Conservation (phyloP, 169 alveolate species). For the Toxoplasma gondii region DNA sequence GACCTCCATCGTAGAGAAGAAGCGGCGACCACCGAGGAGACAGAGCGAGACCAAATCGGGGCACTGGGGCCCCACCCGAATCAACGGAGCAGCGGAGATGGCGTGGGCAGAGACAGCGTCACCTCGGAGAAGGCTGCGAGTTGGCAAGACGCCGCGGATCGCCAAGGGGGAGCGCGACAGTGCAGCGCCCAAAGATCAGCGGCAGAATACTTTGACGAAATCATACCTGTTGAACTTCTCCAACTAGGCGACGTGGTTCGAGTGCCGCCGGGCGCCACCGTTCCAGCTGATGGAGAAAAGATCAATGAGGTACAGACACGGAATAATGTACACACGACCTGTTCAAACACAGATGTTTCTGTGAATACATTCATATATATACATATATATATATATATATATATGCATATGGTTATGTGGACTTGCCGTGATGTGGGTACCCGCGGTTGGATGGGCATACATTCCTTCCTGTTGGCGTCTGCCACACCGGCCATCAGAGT, state of each 20-base stretch:
- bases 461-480: not conserved
- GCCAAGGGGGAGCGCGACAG: not conserved
- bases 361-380: not conserved
- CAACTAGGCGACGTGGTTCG: constrained; percentile 40
- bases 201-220: not conserved
- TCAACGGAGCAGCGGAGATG: too few species aligned
- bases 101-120: not conserved
- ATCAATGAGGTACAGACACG: not conserved
- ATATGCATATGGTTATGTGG: not conserved
- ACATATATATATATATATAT: not conserved
- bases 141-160: not conserved
- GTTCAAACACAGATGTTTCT: too few species aligned
- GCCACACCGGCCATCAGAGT: not conserved
- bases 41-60: too few species aligned
- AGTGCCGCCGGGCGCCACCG: constrained; percentile 49
- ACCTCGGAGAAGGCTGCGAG: not conserved
- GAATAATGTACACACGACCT: not conserved
- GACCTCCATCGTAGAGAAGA: too few species aligned
- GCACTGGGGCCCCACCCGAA: too few species aligned
- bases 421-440: too few species aligned
- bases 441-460: too few species aligned
- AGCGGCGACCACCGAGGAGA: too few species aligned
- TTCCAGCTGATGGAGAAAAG: constrained; percentile 56
- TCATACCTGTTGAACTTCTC: constrained; percentile 32
- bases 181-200: too few species aligned